Base-by-base conservation (phyloP, 2,329 filamentous ascomycete species). In the Fusarium pseudograminearum region DNA sequence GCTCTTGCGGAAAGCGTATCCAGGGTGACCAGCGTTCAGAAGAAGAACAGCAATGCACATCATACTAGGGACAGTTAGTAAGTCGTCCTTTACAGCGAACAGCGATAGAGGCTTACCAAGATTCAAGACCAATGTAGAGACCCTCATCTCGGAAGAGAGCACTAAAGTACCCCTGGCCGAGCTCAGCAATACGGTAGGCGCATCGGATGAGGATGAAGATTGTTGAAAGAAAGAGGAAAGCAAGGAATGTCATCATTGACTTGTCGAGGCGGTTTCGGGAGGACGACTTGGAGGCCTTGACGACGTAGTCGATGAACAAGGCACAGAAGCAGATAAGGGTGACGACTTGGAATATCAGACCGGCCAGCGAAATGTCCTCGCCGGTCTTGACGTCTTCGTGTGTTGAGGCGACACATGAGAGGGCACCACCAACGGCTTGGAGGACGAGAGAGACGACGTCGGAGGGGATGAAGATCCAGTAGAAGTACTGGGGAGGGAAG, bases 161-260 rank as follows among this genome's bases (percentile, higher is more conserved):
- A 51, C 73, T 74, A 34, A 73, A 75, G 79, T 86, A 90, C 4
- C 88, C 87, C 31, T 86, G 80, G 45, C 82, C 83, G 59, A 90
- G 74, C 78, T 90, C 88, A 0, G 83, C 84, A 31, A 89, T 85
- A 45, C 88, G 83, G 71, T 88, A 90, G 30, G 85, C 82, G 50
- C 84, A 88, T 26, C 88, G 80, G 10, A 86, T 82, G 52, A 89
- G 83, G 65, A 90, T 85, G 53, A 83, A 82, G 9, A 89, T 45
- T 5, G 86, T 89, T 2, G 86, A 82, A 5, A 86, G 72, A 3
- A 80, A 76, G 14, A 89, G 77, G 26, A 83, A 84, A 22, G 73
- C 45, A n/a, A 87, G 72, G 69, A 89, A 89, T 15, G 80, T 78
- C 41, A 78, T 77, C 72, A 87, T 85, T 3, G 76, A 61, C 60